Conservation (phyloP, 805 yeast species). For the Suhomyces tanzawaensis region DNA sequence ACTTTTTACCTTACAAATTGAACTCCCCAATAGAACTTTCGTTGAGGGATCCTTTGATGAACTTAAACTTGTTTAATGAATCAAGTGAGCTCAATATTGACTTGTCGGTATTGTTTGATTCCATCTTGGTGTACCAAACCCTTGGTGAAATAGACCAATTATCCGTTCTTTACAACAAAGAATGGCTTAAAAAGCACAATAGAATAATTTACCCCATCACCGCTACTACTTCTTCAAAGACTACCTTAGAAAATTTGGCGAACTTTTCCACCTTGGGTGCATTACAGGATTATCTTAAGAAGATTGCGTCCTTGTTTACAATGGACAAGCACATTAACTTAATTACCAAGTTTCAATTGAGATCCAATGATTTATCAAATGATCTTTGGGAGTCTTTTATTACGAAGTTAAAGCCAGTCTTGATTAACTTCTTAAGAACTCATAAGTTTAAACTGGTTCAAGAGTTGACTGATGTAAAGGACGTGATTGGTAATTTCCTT, state of each 20-base stretch:
- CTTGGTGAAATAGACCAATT: conserved; percentile 64
- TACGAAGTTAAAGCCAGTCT: conserved; percentile 56
- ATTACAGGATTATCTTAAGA: conserved; percentile 55
- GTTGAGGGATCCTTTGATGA: conserved; percentile 55
- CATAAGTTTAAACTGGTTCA: conserved; percentile 31
- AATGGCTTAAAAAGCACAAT: conserved; percentile 67
- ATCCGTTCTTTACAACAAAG: conserved; percentile 62
- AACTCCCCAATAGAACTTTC: conserved; percentile 86
- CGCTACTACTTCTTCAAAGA: conserved; percentile 15
- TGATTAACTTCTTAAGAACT: conserved; percentile 47
- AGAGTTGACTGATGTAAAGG: conserved; percentile 54
- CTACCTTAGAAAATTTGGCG: conserved; percentile 23
- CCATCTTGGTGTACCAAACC: conserved; percentile 76
- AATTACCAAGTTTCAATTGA: conserved; percentile 61
- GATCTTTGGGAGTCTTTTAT: conserved; percentile 75
- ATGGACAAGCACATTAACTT: conserved; percentile 68
- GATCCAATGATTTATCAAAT: conserved; percentile 58
- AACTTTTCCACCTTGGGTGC: conserved; percentile 30
- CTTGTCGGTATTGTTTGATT: conserved; percentile 75
- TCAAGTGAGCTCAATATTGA: conserved; percentile 41
- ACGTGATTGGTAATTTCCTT: conserved; percentile 63
- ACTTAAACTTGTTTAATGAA: conserved; percentile 50
- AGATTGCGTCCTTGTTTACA: conserved; percentile 72
- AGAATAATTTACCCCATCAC: conserved; percentile 66
- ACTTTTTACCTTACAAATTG: conserved; percentile 57